Percentiles rank a stretch among this genome's conserved stretches.
Evolutionary conservation across 176 grass and related monocot genomes (phyloP).

Genomic region (Puya raimondii): DNA sequence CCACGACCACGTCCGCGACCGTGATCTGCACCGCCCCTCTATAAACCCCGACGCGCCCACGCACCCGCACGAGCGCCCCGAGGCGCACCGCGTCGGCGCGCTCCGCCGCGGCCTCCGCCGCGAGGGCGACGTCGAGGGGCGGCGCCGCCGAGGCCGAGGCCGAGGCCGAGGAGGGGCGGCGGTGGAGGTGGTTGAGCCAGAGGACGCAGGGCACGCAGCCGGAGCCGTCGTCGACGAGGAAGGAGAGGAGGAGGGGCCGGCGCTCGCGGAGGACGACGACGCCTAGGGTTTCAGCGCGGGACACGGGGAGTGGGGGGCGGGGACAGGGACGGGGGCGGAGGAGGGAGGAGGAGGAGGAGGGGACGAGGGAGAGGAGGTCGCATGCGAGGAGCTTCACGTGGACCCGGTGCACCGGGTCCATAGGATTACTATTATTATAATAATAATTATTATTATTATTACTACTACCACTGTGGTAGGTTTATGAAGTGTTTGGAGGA

Average conservation of each 20-base stretch:
- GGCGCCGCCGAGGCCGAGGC: not conserved
- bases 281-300: slow-evolving; percentile 42
- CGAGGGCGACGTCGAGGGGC: slow-evolving; percentile 22
- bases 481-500: too few relatives aligned
- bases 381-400: slow-evolving; percentile 61
- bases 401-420: slow-evolving; percentile 26
- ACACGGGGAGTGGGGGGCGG: slow-evolving; percentile 7
- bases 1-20: slow-evolving; percentile 52
- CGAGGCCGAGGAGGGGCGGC: not conserved
- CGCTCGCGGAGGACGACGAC: slow-evolving; percentile 48
- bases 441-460: too few relatives aligned
- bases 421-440: not conserved
- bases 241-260: slow-evolving; percentile 45
- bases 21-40: slow-evolving; percentile 50
- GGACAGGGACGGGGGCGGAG: slow-evolving; percentile 28
- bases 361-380: slow-evolving; percentile 44
- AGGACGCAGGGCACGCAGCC: slow-evolving; percentile 65
- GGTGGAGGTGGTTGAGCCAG: slow-evolving; percentile 46
- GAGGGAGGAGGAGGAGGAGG: slow-evolving; percentile 20
- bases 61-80: slow-evolving; percentile 50
- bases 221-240: slow-evolving; percentile 70
- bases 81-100: slow-evolving; percentile 35
- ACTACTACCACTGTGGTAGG: too few relatives aligned
- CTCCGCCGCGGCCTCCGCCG: slow-evolving; percentile 31
- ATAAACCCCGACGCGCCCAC: slow-evolving; percentile 54